Conservation (phyloP, 2,329 filamentous ascomycete genomes). For the Nemania sp. region DNA sequence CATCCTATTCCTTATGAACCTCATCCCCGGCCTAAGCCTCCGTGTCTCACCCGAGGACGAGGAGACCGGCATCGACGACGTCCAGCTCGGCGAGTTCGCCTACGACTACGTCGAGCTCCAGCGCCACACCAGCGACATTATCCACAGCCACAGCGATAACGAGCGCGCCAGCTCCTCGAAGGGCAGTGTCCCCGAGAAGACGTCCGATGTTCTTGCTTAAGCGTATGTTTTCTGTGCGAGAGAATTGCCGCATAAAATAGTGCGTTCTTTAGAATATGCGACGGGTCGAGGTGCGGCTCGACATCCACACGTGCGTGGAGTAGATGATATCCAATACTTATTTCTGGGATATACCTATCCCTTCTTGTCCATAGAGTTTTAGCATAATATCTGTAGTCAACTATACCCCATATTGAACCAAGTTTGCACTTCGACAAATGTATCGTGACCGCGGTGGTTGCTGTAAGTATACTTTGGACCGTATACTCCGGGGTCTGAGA, state of each 20-base stretch:
- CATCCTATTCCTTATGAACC: slow-evolving; percentile 78
- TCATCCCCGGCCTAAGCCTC: slow-evolving; percentile 76
- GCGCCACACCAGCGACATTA: slow-evolving; percentile 68
- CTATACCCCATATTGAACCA: slow-evolving; percentile 23
- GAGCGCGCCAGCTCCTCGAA: slow-evolving; percentile 45
- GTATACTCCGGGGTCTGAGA: too few species aligned
- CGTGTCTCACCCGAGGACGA: slow-evolving; percentile 76
- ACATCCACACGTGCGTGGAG: slow-evolving; percentile 14
- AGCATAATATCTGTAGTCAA: slow-evolving; percentile 32
- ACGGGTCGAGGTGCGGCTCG: slow-evolving; percentile 10
- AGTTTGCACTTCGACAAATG: neutral
- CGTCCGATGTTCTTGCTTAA: slow-evolving; percentile 37
- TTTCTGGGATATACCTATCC: slow-evolving; percentile 6
- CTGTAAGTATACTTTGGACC: neutral
- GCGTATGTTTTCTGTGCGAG: neutral
- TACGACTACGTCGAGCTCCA: slow-evolving; percentile 84
- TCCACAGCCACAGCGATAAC: slow-evolving; percentile 26
- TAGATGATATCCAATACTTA: slow-evolving; percentile 25
- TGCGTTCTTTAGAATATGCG: neutral
- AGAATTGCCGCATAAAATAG: neutral
- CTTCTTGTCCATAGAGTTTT: slow-evolving; percentile 28
- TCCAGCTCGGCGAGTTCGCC: slow-evolving; percentile 84
- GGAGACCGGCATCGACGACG: slow-evolving; percentile 77
- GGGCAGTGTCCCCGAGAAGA: slow-evolving; percentile 48
- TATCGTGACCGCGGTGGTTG: neutral